phyloP scores from a whole-genome alignment of 2,329 filamentous ascomycete species.

The Tolypocladium sp. region DNA sequence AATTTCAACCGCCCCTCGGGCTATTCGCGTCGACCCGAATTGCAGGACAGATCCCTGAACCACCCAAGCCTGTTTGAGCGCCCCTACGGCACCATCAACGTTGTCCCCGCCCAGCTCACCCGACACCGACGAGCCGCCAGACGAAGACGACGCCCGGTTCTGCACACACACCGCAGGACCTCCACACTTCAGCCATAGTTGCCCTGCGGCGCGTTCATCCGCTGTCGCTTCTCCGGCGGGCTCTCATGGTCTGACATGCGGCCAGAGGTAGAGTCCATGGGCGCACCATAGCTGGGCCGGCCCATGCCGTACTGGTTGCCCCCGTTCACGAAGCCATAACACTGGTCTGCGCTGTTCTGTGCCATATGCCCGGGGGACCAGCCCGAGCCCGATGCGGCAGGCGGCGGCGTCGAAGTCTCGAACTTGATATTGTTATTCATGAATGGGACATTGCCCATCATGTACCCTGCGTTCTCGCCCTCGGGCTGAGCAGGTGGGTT shows the following conservation, averaged over 20 bases:
- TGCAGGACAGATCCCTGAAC: not conserved
- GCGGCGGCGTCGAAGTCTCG: conserved; percentile 46
- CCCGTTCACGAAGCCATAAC: conserved; percentile 37
- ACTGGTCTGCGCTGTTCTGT: conserved; percentile 34
- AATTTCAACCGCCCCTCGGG: not conserved
- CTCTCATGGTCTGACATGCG: conserved; percentile 31
- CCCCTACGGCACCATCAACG: not conserved
- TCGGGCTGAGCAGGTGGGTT: conserved; percentile 40
- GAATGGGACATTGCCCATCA: conserved; percentile 22
- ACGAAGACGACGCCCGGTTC: not conserved
- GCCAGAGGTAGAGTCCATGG: conserved; percentile 18
- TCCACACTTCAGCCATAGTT: conserved; percentile 23
- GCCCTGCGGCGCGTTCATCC: conserved; percentile 34
- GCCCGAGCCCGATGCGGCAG: conserved; percentile 36
- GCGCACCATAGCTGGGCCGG: conserved; percentile 13
- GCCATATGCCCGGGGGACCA: conserved; percentile 43
- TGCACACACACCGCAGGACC: not conserved
- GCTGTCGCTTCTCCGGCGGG: conserved; percentile 43
- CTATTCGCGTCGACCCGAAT: not conserved
- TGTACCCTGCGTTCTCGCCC: conserved; percentile 20
- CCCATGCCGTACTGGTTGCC: conserved; percentile 27
- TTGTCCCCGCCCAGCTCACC: no score
- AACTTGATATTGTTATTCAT: conserved; percentile 35
- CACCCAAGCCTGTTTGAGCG: not conserved
- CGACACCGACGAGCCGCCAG: not conserved